Evolutionary conservation across 495 filamentous ascomycete species (phyloP).

Genomic region (Thermothielavioides terrestris): DNA sequence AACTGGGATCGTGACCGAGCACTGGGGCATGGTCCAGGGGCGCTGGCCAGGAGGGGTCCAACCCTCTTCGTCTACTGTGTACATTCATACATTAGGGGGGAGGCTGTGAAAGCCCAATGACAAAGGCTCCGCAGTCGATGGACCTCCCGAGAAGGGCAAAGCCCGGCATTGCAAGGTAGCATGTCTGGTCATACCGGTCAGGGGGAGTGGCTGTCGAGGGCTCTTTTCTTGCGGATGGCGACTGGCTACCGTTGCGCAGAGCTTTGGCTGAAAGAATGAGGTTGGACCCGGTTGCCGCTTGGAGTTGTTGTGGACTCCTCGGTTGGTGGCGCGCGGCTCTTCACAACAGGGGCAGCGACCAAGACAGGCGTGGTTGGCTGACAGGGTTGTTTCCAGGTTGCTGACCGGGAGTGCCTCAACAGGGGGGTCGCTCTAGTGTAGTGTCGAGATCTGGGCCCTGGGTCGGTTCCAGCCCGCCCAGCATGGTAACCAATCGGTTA

Average conservation of each 20-base stretch:
- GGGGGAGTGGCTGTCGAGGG: constrained; percentile 3
- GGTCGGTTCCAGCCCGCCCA: constrained; percentile 4
- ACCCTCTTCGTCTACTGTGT: too few relatives aligned
- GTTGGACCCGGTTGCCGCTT: neutral
- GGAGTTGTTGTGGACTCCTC: neutral
- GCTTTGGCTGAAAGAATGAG: too few relatives aligned
- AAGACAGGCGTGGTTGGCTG: constrained; percentile 5
- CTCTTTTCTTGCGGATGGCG: neutral
- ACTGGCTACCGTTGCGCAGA: too few relatives aligned
- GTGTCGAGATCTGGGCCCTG: constrained; percentile 12
- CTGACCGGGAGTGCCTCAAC: neutral
- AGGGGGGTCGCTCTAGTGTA: too few relatives aligned
- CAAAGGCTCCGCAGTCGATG: neutral
- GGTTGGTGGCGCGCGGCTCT: constrained; percentile 14
- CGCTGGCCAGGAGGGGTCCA: too few relatives aligned
- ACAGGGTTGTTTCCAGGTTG: neutral
- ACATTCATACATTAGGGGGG: neutral
- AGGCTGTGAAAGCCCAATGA: constrained; percentile 5
- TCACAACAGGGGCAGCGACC: neutral
- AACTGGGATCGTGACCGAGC: neutral
- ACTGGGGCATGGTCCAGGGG: too few relatives aligned
- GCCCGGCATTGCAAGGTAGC: neutral
- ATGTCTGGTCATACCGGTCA: neutral
- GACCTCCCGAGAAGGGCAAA: neutral
- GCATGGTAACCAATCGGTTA: constrained; percentile 20